Evolutionary conservation across 805 yeast species (phyloP).

Genomic region (Kockiozyma suomiensis): DNA sequence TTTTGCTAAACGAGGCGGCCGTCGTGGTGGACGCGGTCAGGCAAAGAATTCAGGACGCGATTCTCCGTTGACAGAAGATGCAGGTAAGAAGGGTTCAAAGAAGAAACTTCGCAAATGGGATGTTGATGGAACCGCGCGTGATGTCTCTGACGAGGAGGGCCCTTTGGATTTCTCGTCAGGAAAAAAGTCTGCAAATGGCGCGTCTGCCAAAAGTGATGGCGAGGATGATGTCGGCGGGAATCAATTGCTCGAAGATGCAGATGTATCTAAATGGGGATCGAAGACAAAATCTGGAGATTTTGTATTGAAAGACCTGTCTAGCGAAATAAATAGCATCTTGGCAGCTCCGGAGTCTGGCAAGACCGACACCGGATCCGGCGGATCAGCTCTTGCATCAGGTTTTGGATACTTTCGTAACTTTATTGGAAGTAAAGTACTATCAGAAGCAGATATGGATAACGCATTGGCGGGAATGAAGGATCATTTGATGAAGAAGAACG

Average conservation of each 20-base stretch:
- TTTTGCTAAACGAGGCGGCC: constrained; percentile 19
- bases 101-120: constrained; percentile 67
- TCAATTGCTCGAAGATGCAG: constrained; percentile 36
- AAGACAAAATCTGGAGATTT: constrained; percentile 59
- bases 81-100: constrained; percentile 34
- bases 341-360: constrained; percentile 33
- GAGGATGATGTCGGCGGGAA: constrained; percentile 33
- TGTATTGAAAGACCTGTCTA: constrained; percentile 63
- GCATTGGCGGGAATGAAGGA: constrained; percentile 68
- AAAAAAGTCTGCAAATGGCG: background rate
- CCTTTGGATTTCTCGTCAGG: constrained; percentile 59
- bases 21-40: constrained; percentile 14
- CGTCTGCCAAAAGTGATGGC: constrained; percentile 1
- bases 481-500: constrained; percentile 81
- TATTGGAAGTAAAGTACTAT: constrained; percentile 70
- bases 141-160: constrained; percentile 48
- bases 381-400: constrained; percentile 40
- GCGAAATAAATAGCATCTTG: constrained; percentile 52
- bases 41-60: background rate
- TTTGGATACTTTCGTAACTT: constrained; percentile 62
- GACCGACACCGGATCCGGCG: constrained; percentile 17
- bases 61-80: background rate
- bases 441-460: constrained; percentile 63
- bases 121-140: constrained; percentile 57
- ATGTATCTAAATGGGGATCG: constrained; percentile 46